Evolutionary conservation across 306 rosid genomes (phyloP).

Genomic region (Amphicarpaea edgeworthii): DNA sequence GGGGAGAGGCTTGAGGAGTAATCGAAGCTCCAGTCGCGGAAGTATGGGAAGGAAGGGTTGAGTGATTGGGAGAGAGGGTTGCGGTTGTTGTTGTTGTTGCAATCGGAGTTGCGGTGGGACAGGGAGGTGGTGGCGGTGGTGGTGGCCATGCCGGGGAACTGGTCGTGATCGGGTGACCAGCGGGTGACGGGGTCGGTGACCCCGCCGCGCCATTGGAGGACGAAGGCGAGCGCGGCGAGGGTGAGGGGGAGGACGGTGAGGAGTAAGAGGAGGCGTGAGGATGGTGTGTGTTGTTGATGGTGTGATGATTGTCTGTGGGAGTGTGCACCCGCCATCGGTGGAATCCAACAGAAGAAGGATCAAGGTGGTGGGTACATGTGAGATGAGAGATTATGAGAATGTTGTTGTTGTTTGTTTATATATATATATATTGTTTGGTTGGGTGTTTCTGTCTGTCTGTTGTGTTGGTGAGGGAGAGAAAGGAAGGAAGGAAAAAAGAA

Average conservation of each 20-base stretch:
- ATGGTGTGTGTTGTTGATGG: neutral
- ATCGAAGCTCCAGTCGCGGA: conserved; percentile 71
- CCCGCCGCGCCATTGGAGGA: conserved; percentile 97
- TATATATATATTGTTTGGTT: neutral
- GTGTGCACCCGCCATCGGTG: conserved; percentile 73
- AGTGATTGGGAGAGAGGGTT: conserved; percentile 56
- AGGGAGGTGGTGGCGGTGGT: conserved; percentile 16
- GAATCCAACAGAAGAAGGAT: neutral
- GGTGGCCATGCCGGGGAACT: conserved; percentile 76
- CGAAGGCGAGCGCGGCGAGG: conserved; percentile 80
- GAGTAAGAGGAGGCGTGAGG: conserved; percentile 67
- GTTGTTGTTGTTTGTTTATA: neutral
- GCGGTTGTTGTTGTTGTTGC: conserved; percentile 54
- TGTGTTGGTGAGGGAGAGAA: neutral
- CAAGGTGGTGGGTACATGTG: conserved; percentile 42
- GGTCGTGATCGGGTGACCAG: conserved; percentile 71
- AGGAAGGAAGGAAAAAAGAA: neutral
- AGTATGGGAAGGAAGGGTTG: conserved; percentile 78
- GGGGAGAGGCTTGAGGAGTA: conserved; percentile 70
- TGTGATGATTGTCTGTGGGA: conserved; percentile 41
- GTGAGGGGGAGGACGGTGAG: conserved; percentile 73
- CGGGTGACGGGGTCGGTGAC: conserved; percentile 78
- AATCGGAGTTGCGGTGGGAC: conserved; percentile 51
- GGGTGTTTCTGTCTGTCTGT: neutral
- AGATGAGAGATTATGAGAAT: neutral